phyloP scores from a whole-genome alignment of 1,284 basidiomycete genomes.

The Naganishia albida region DNA sequence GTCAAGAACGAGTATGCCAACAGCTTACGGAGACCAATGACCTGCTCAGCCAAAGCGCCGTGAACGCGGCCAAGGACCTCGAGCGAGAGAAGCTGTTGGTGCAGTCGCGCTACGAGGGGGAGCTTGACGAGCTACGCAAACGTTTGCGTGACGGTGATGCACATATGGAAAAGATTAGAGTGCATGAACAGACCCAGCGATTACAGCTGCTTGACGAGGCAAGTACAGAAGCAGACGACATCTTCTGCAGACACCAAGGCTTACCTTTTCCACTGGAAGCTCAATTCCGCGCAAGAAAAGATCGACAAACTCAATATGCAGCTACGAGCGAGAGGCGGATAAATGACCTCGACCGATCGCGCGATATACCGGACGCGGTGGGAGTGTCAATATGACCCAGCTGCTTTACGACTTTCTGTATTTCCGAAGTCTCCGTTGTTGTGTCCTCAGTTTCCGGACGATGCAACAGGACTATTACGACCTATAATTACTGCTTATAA shows the following conservation, averaged over 20 bases:
- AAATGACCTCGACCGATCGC: background rate
- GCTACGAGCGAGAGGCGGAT: slow-evolving; percentile 17
- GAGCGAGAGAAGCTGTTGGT: slow-evolving; percentile 50
- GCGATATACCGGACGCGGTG: no score
- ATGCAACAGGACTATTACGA: no score
- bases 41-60: slow-evolving; percentile 67
- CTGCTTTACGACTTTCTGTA: no score
- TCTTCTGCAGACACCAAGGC: background rate
- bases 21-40: slow-evolving; percentile 76
- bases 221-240: slow-evolving; percentile 23
- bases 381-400: no score
- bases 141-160: slow-evolving; percentile 42
- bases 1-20: slow-evolving; percentile 68
- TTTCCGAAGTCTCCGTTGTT: no score
- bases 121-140: slow-evolving; percentile 44
- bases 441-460: no score
- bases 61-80: slow-evolving; percentile 74
- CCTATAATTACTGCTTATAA: no score
- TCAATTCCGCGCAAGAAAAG: slow-evolving; percentile 22
- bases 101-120: slow-evolving; percentile 39
- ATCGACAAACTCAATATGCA: slow-evolving; percentile 24
- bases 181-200: slow-evolving; percentile 46
- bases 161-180: slow-evolving; percentile 41
- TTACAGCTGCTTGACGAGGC: slow-evolving; percentile 54
- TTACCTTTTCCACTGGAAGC: background rate